Evolutionary conservation across 2,329 filamentous ascomycete species (phyloP), one percentile per base, ranked within the genome.

Genomic region (Ascochyta lentis): DNA sequence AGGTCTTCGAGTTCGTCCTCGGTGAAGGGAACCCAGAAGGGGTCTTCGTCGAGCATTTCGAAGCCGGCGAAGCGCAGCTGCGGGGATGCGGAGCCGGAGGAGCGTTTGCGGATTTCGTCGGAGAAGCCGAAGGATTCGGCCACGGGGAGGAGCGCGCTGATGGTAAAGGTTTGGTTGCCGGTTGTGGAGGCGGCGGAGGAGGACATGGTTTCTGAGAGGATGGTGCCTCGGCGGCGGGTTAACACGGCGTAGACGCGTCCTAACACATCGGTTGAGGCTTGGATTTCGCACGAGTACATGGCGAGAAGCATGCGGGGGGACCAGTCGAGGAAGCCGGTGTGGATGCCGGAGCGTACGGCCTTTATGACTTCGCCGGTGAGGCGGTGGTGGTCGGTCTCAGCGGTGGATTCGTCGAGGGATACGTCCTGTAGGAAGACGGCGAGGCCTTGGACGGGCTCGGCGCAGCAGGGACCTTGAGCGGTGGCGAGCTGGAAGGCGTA

Each of bases 281-380:
- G 95, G 69, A 99, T 98, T 74, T 98, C 95, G 74, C 94, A 96
- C 51, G 87, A 92, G 80, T 99, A 99, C 92, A 98, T 98, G 47
- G 95, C 95, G 40, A 99, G 86, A 79, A 98, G 86, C 64, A 99
- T 85, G n/a, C 95, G 88, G 0, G 95, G 91, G 35, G 89, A 94
- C 95, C 95, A 99, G 80, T 98, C 95, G 16, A 97, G 81, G 81
- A 98, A 96, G 22, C 89, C 94, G 61, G 88, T 82, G 46, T 89
- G 86, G 58, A 99, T 92, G n/a, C 88, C 85, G 41, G 91, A 87
- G 64, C 94, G 91, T 16, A 94, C 88, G 0, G 90, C 89, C 75
- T 92, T 92, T 79, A 99, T 96, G 40, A 96, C 86, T 78, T 98
- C 95, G 60, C 95, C 92, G 0, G 93, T 98, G 0, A 98, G 81